These are phyloP conservation scores for Cryphonectria naterciae DNA, from an alignment of 2,329 filamentous ascomycete species.

Conservation along the genomic window DNA sequence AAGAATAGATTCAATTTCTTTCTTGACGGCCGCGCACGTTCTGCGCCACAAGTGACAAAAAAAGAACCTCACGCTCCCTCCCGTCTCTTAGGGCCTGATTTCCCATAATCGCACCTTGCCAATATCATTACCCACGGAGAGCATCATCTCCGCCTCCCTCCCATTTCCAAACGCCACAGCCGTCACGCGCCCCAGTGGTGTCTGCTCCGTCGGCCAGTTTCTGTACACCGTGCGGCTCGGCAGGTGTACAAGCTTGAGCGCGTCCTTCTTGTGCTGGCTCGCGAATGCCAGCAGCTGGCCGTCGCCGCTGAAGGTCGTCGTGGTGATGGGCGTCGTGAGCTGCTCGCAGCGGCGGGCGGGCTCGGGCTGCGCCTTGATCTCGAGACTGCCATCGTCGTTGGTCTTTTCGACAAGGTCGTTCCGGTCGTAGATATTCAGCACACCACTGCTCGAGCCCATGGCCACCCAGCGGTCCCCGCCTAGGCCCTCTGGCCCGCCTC, in stretches of 20 bases:
- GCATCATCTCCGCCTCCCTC: slow-evolving; percentile 56
- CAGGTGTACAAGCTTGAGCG: slow-evolving; percentile 83
- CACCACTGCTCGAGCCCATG: slow-evolving; percentile 81
- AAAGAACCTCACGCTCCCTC: background rate
- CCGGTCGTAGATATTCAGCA: slow-evolving; percentile 93
- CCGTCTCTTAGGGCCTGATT: slow-evolving; percentile 63
- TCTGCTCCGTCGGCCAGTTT: slow-evolving; percentile 94
- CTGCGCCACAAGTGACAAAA: background rate
- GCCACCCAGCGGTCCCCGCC: slow-evolving; percentile 89
- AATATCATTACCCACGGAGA: slow-evolving; percentile 86
- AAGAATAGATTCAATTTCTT: background rate
- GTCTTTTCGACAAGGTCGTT: slow-evolving; percentile 57
- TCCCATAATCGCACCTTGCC: slow-evolving; percentile 93
- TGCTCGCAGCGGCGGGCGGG: slow-evolving; percentile 80
- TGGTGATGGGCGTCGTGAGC: slow-evolving; percentile 81
- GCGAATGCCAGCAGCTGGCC: slow-evolving; percentile 88
- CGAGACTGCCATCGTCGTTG: slow-evolving; percentile 40
- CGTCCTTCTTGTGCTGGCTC: slow-evolving; percentile 86
- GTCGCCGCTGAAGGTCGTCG: slow-evolving; percentile 81
- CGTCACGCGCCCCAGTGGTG: slow-evolving; percentile 83
- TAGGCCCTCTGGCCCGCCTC: slow-evolving; percentile 61
- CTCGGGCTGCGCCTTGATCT: slow-evolving; percentile 68
- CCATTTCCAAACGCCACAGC: slow-evolving; percentile 69
- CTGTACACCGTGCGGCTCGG: slow-evolving; percentile 92
- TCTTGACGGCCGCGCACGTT: background rate